Base-by-base conservation (phyloP, 1,284 basidiomycete species). In the Hypsizygus ulmarius region DNA sequence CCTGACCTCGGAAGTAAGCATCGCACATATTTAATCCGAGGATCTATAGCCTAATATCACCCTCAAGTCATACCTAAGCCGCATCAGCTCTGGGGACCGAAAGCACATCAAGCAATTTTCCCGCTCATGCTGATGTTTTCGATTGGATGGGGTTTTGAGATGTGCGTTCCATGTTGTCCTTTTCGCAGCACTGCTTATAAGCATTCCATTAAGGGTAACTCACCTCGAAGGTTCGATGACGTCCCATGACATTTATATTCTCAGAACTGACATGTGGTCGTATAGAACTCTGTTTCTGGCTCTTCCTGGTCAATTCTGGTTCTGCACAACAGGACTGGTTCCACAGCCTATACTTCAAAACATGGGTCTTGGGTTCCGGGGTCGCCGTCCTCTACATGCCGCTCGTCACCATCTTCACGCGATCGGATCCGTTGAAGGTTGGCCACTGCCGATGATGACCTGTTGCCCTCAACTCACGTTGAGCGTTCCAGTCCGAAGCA, bases 201-300 rank as follows among this genome's bases (percentile, higher is more conserved):
- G 37, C 16, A n/a, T 15, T 25, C 35, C 37, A 21, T 38, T 29
- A 54, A 89, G 87, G 73, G 77, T 87, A 7, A 85, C 86, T 0
- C 87, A 90, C 64, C 64, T 90, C 53, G 87, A 90, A 79, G 85
- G 85, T 84, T 48, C 34, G 58, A 18, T 30, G 36, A 41, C 18
- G 30, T 15, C 34, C 28, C 19, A 35, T 51, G 32, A 35, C 46
- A 12, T 38, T 18, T 38, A 36, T 36, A 42, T 3, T 49, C 1
- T 8, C 28, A 38, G 34, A 36, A 42, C 15, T 32, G 39, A 53
- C 44, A 37, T 54, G 41, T 51, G n/a, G 30, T 47, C 51, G 21
- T 47, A 41, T 29, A 86, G 87, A 90, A 58, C 72, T 90, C 1
- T 89, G 84, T 57, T 90, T 90, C 62, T 90, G 87, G 87, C 67